Evolutionary conservation across 2,329 filamentous ascomycete species (phyloP), one percentile per base, ranked within the genome.

Genomic region (Phialophora verrucosa): DNA sequence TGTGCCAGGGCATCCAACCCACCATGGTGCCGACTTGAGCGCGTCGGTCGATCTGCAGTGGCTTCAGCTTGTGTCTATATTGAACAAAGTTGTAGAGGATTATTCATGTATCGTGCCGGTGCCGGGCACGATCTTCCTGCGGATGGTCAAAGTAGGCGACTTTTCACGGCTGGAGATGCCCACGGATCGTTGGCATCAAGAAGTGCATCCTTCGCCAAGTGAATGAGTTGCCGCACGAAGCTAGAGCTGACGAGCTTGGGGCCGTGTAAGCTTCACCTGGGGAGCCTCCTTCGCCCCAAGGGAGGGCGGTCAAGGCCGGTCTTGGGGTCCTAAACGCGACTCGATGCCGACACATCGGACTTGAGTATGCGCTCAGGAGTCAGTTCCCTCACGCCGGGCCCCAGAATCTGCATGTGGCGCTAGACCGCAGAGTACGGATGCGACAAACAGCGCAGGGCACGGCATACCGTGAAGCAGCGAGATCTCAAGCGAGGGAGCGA

Each of bases 211-310:
- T 54, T 54, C 20, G 32, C 20, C 23, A 7, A 50, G 23, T 7
- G 17, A 38, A 38, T 4, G 23, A 38, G 23, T 49, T 35, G 27
- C 59, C 59, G 10, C 35, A 62, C 44, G 7, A 62, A 49, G 59
- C 27, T 56, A 49, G 51, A 56, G 59, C 59, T 62, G 59, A 62
- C 59, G 20, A 62, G 32, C 51, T 47, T 32, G 50, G 59, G 59
- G 59, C 59, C 44, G n/a, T 25, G 59, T 61, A 53, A 61, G 59
- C 59, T 27, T 53, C 59, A 25, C 53, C 47, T 51, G 35, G 47
- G 49, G 27, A 32, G 44, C 38, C 38, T 44, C 14, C 38, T 44
- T 44, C 38, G 38, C 38, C 38, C 14, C 38, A 44, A 44, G 20
- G 17, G 2, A 25, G 49, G 59, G 10, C 31, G 59, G 14, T 53